phyloP scores from a whole-genome alignment of 2,329 filamentous ascomycete species.

The Albifimbria verrucaria region DNA sequence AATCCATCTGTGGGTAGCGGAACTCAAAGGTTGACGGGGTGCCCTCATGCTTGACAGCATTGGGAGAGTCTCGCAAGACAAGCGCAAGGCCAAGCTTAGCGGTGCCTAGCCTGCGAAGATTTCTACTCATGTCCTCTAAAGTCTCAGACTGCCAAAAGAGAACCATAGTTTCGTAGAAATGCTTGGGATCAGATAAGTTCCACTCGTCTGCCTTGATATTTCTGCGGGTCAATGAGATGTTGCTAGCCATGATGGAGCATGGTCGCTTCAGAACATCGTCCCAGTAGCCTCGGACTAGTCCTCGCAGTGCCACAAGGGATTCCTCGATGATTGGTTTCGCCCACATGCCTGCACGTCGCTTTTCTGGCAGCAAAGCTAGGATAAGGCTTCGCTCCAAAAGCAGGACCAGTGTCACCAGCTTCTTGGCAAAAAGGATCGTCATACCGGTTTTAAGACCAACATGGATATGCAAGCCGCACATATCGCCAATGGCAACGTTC shows the following conservation, averaged over 20 bases:
- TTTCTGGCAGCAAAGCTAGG: neutral
- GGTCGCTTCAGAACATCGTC: neutral
- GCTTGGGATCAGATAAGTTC: neutral
- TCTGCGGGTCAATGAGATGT: neutral
- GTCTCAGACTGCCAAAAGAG: neutral
- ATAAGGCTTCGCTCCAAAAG: neutral
- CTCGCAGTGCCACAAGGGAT: neutral
- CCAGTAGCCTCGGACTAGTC: too few relatives aligned
- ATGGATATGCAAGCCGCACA: neutral
- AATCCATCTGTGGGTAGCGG: neutral
- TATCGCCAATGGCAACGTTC: neutral
- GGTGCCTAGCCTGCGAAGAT: neutral
- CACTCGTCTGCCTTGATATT: neutral
- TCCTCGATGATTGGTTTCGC: neutral
- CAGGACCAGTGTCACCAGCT: neutral
- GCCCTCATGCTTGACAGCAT: neutral
- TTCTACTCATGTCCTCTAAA: neutral
- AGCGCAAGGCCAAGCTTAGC: neutral
- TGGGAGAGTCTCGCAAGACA: neutral
- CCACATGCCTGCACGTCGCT: neutral
- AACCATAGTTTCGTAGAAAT: neutral
- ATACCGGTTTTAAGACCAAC: neutral
- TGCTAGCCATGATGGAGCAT: neutral
- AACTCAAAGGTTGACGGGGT: neutral
- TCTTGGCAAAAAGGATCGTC: neutral